Conservation (phyloP, 306 rosid species). For the Vicia villosa region DNA sequence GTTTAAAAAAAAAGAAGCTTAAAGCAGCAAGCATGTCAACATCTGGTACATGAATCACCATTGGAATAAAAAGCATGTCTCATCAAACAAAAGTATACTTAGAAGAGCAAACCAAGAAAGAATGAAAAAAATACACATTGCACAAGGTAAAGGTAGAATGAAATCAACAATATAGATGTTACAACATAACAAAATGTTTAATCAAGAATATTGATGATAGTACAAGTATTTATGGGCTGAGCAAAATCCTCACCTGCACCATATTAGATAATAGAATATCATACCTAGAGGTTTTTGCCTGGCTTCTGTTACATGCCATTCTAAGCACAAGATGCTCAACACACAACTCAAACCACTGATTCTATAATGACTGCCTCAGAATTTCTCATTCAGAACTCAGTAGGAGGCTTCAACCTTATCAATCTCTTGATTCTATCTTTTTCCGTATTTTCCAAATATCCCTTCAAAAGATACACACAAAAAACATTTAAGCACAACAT, state of each 20-base stretch:
- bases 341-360: slow-evolving; percentile 13
- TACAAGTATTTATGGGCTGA: slow-evolving; percentile 23
- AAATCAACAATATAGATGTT: slow-evolving; percentile 7
- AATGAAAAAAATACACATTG: not conserved
- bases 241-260: slow-evolving; percentile 21
- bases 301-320: slow-evolving; percentile 17
- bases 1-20: not conserved
- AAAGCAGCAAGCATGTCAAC: not conserved
- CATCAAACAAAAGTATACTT: not conserved
- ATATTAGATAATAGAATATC: slow-evolving; percentile 9
- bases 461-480: slow-evolving; percentile 51
- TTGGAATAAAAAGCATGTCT: not conserved
- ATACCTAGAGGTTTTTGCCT: slow-evolving; percentile 9
- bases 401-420: slow-evolving; percentile 85
- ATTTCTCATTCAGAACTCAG: slow-evolving; percentile 58
- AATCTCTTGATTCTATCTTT: slow-evolving; percentile 89
- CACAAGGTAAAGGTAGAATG: slow-evolving; percentile 17
- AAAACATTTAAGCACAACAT: slow-evolving; percentile 33
- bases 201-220: not conserved
- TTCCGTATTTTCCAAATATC: slow-evolving; percentile 85
- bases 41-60: not conserved
- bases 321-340: slow-evolving; percentile 21
- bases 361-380: slow-evolving; percentile 3
- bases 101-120: not conserved
- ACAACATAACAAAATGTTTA: slow-evolving; percentile 1